Evolutionary conservation across 139 green algal genomes (phyloP), one percentile per base, ranked within the genome.

Genomic region (Chlamydomonas incerta): DNA sequence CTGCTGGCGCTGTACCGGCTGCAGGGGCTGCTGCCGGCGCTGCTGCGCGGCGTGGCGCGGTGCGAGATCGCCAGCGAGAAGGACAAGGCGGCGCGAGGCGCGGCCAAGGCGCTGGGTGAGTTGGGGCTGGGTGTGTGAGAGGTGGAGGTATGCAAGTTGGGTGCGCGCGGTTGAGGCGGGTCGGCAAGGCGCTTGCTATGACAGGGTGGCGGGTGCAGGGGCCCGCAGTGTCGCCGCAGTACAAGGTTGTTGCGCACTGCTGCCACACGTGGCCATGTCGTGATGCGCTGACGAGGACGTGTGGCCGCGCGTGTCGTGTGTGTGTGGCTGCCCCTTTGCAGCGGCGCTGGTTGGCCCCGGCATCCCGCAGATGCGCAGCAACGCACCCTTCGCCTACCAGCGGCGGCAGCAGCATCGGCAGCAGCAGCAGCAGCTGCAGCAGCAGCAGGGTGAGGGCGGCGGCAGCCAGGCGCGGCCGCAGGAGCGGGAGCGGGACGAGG

Each of bases 81-180:
- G 31, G 79, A 66, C 11, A 35, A 47, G 23, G n/a, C n/a, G n/a
- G n/a, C n/a, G n/a, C n/a, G n/a, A n/a, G n/a, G n/a, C n/a, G n/a
- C n/a, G n/a, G n/a, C n/a, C n/a, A n/a, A n/a, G n/a, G 66, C 60
- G n/a, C 65, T 85, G 33, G 79, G 79, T 85, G 67, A 37, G 73
- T 18, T 15, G 13, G 18, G 67, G n/a, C n/a, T n/a, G 0, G n/a
- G 26, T 37, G n/a, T 21, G 65, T 21, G 8, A 37, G n/a, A 1
- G 41, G n/a, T 70, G 29, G n/a, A 4, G n/a, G n/a, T 21, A 5
- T 37, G 13, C 33, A 33, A n/a, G n/a, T n/a, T n/a, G n/a, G n/a
- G n/a, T n/a, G n/a, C n/a, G n/a, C n/a, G 41, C 41, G 41, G 41
- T 50, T 50, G 41, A 50, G n/a, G n/a, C n/a, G n/a, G n/a, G n/a